Conservation (phyloP, 805 yeast genomes). For the Nakazawaea wyomingensis region DNA sequence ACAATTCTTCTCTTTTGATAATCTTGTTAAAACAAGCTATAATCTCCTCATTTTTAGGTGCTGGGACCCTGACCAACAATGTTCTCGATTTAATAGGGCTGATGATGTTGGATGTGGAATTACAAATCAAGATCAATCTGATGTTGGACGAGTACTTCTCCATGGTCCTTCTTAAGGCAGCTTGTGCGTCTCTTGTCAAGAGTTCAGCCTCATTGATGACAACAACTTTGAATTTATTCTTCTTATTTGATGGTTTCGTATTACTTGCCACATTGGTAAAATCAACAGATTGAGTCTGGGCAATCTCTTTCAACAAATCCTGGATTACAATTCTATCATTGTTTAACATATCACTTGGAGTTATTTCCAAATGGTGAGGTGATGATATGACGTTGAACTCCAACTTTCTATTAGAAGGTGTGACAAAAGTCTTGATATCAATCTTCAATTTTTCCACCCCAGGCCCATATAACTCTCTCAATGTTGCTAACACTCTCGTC, state of each 20-base stretch:
- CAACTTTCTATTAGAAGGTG: slow-evolving; percentile 67
- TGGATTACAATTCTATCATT: slow-evolving; percentile 94
- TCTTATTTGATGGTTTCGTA: slow-evolving; percentile 14
- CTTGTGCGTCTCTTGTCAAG: slow-evolving; percentile 88
- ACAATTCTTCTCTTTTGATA: slow-evolving; percentile 48
- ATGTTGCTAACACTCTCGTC: slow-evolving; percentile 79
- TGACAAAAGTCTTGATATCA: slow-evolving; percentile 79
- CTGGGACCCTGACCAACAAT: slow-evolving; percentile 76
- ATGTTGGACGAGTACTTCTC: slow-evolving; percentile 88
- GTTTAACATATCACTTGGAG: slow-evolving; percentile 96
- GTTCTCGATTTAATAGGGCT: slow-evolving; percentile 95
- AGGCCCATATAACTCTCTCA: slow-evolving; percentile 76
- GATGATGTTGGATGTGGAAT: slow-evolving; percentile 86
- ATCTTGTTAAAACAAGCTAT: slow-evolving; percentile 48
- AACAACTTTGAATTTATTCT: slow-evolving; percentile 68
- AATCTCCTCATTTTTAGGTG: slow-evolving; percentile 67
- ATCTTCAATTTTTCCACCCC: slow-evolving; percentile 82
- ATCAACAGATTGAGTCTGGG: slow-evolving; percentile 94
- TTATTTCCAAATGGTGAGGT: slow-evolving; percentile 86
- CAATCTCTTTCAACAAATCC: slow-evolving; percentile 88
- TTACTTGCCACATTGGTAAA: slow-evolving; percentile 37
- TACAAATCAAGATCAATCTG: slow-evolving; percentile 78
- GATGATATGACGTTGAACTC: slow-evolving; percentile 93
- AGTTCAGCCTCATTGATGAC: slow-evolving; percentile 90
- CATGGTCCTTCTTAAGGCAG: slow-evolving; percentile 93